Evolutionary conservation across 179 eudicot genomes (phyloP).

Genomic region (Beta lomatogona): DNA sequence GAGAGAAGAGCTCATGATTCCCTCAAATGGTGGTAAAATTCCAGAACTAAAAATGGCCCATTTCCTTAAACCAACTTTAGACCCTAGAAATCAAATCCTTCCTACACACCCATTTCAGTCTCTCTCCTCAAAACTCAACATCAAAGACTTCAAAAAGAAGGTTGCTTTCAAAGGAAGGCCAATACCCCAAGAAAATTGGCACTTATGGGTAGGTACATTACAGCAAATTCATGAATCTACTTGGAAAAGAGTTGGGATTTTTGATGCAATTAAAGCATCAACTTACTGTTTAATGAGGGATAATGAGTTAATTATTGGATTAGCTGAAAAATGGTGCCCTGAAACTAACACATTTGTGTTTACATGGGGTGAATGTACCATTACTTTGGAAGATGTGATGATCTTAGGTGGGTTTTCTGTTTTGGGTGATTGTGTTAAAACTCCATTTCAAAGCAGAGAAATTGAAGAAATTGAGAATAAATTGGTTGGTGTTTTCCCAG

Average conservation of each 20-base stretch:
- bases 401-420: constrained; percentile 37
- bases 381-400: constrained; percentile 45
- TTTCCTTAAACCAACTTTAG: constrained; percentile 21
- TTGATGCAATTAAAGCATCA: constrained; percentile 35
- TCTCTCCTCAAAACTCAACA: constrained; percentile 8
- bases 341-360: constrained; percentile 41
- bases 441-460: background rate
- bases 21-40: background rate
- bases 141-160: background rate
- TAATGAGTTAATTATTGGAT: constrained; percentile 27
- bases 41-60: constrained; percentile 15
- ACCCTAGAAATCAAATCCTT: background rate
- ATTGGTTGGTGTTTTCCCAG: background rate
- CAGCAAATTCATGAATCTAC: background rate
- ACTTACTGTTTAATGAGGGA: background rate
- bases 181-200: constrained; percentile 20
- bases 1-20: constrained; percentile 21
- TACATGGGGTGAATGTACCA: constrained; percentile 43
- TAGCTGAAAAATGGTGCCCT: constrained; percentile 36
- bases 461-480: background rate
- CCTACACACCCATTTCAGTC: background rate
- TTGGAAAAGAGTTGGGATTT: constrained; percentile 39
- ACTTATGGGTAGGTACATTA: constrained; percentile 31
- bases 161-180: constrained; percentile 25
- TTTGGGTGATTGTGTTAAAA: constrained; percentile 20